A percentile compares a stretch with the other conserved stretches of the same genome.
Conservation (phyloP, 257 asterid species). For the Solanum corneliomulleri region DNA sequence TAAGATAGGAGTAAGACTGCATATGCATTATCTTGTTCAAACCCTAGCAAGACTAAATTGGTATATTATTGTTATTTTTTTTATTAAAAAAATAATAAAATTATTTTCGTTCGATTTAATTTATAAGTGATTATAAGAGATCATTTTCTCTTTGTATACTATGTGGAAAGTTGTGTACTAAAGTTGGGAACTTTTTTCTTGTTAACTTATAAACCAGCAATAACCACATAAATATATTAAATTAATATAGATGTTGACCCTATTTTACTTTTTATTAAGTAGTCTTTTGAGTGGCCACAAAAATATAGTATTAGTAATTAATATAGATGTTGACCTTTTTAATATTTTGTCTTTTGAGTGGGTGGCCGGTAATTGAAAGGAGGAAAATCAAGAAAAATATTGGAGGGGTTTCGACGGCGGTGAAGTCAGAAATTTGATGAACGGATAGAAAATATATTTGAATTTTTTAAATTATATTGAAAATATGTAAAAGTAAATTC, state of each 20-base stretch:
- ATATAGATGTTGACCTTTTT: background rate
- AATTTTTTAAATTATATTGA: background rate
- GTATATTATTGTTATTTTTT: too few species aligned
- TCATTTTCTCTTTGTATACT: background rate
- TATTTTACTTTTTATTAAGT: background rate
- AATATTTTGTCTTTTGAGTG: background rate
- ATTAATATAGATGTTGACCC: background rate
- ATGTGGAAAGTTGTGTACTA: background rate
- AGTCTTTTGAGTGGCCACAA: background rate
- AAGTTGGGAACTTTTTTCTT: background rate
- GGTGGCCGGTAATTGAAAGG: background rate
- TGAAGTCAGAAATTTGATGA: too few species aligned
- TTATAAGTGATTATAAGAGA: background rate
- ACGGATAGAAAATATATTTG: too few species aligned
- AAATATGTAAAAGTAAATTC: background rate
- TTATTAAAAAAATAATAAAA: background rate
- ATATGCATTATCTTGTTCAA: fast-evolving
- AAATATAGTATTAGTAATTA: background rate
- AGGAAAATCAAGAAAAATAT: background rate
- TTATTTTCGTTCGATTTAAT: background rate
- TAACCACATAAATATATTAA: background rate
- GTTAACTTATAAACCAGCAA: background rate
- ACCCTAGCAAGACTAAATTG: background rate
- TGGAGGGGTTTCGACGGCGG: background rate
- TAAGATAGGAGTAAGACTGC: background rate